Conservation (phyloP, 805 yeast species). For the Pichia phayaonensis region DNA sequence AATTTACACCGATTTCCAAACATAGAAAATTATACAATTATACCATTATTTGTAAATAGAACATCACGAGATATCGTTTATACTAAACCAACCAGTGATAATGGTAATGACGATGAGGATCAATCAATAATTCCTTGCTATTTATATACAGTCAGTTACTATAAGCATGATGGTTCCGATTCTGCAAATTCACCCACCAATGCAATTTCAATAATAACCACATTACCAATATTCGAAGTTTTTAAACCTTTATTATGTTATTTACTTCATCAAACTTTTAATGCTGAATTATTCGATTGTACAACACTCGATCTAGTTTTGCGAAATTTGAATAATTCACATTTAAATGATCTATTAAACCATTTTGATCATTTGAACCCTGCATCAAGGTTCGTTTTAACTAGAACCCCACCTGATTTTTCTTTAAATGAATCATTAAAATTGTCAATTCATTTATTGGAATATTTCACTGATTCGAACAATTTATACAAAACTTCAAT, state of each 20-base stretch:
- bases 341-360: conserved; percentile 24
- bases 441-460: conserved; percentile 7
- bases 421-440: conserved; percentile 3
- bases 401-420: conserved; percentile 17
- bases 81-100: conserved; percentile 10
- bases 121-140: conserved; percentile 16
- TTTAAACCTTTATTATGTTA: conserved; percentile 43
- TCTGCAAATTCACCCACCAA: conserved; percentile 36
- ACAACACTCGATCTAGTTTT: conserved; percentile 8
- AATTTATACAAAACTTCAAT: conserved; percentile 18
- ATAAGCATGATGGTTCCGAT: conserved; percentile 17
- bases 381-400: conserved; percentile 16
- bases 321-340: conserved; percentile 16
- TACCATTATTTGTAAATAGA: conserved; percentile 37
- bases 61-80: neutral
- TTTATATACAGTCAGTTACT: conserved; percentile 25
- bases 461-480: conserved; percentile 15
- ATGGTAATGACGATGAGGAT: neutral
- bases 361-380: conserved; percentile 10
- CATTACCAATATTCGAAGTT: conserved; percentile 36
- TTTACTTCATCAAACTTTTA: conserved; percentile 36
- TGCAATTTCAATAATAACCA: conserved; percentile 40
- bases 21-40: conserved; percentile 51
- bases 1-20: conserved; percentile 37
- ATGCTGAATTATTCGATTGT: conserved; percentile 1